Evolutionary conservation across 148 eudicot species (phyloP).

Genomic region (Arctostaphylos glauca): DNA sequence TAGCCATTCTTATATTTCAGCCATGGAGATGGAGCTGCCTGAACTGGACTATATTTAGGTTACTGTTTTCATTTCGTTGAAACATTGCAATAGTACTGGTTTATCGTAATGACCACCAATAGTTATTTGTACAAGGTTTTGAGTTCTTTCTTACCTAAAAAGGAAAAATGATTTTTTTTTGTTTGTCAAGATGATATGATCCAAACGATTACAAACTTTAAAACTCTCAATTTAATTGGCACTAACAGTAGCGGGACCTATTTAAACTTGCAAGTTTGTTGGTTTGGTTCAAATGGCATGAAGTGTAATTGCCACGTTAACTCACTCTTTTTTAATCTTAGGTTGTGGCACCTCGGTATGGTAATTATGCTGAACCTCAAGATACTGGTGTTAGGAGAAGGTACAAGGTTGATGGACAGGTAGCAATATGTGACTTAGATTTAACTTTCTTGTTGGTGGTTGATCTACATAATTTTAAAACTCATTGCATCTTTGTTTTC

Average conservation of each 20-base stretch:
- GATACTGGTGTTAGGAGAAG: constrained; percentile 65
- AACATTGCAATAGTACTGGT: not conserved
- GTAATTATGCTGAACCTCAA: constrained; percentile 68
- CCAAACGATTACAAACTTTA: not conserved
- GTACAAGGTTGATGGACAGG: constrained; percentile 88
- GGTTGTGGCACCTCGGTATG: constrained; percentile 90
- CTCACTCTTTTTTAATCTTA: constrained; percentile 19
- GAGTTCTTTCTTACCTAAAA: constrained; percentile 5
- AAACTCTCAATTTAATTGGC: not conserved
- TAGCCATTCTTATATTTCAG: not conserved
- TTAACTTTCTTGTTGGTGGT: not conserved
- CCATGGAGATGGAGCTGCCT: not conserved
- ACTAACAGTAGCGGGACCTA: not conserved
- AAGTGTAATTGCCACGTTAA: not conserved
- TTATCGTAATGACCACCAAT: not conserved
- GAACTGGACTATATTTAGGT: not conserved
- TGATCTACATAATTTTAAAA: not conserved
- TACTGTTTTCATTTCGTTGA: not conserved
- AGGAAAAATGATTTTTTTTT: not conserved
- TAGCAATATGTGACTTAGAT: constrained; percentile 23
- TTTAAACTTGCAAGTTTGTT: not conserved
- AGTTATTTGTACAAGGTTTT: not conserved
- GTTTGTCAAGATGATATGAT: constrained; percentile 3
- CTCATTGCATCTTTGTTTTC: not conserved
- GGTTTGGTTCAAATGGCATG: constrained; percentile 1